Evolutionary conservation across 345 rosid genomes (phyloP), one percentile per base, ranked within the genome.

Genomic region (Ailanthus altissimus): DNA sequence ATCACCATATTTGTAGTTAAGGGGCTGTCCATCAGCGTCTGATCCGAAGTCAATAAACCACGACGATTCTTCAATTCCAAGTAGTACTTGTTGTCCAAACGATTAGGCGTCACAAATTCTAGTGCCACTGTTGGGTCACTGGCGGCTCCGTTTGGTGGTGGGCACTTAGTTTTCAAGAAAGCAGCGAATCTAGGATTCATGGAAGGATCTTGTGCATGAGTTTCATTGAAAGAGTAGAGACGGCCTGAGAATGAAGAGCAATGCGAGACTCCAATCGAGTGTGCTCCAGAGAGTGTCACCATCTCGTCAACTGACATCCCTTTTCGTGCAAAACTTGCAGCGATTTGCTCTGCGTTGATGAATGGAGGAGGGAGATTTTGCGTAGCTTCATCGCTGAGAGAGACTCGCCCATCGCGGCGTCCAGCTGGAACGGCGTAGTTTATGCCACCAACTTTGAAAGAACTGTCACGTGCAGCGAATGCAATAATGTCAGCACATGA

Each of bases 401-500:
- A 84, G 49, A 87, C 70, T 0, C 81, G 80, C 4, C 90, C 86
- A 42, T 87, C 92, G 0, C 88, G 75, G 25, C 89, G 84, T 11
- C 92, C 89, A 0, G 86, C 77, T 0, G 82, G 84, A 1, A 89
- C 82, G 0, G 66, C 73, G 67, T 85, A 85, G 70, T 82, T 62
- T 40, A 84, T 80, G 6, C 84, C 76, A 1, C 90, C 90, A 4
- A 76, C 64, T 50, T 62, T 68, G 28, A 7, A 15, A 49, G 85
- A 60, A n/a, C 90, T 82, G 79, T 89, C 92, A 0, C 90, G 75
- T 5, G 92, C 90, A 0, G 92, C 89, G 21, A 89, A 87, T 6
- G 90, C 85, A 6, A 89, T 6, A 58, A 89, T 85, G 80, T 89
- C 90, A 0, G 90, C 86, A 11, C 90, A 89, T 0, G 90, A 89